phyloP scores from a whole-genome alignment of 345 rosid genomes.

The Melaleuca quinquenervia region DNA sequence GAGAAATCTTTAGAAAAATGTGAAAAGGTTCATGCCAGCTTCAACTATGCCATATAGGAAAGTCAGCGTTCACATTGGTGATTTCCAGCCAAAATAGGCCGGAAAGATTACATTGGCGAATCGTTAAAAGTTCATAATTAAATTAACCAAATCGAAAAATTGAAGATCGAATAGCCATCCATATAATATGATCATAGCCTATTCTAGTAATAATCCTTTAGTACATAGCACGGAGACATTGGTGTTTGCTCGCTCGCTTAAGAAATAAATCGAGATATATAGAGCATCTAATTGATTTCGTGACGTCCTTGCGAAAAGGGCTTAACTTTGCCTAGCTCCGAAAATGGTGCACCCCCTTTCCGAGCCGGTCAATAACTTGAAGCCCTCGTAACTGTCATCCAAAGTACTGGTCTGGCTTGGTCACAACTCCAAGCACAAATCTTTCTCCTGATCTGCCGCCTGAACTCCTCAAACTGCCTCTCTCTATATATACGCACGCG shows the following conservation, averaged over 20 bases:
- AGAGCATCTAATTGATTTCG: background rate
- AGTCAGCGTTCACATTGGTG: fast-evolving
- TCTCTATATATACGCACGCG: background rate
- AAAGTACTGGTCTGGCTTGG: background rate
- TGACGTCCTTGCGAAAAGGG: background rate
- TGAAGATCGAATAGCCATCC: fast-evolving
- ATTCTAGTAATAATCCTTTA: background rate
- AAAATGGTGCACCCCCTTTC: background rate
- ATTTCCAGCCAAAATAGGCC: fast-evolving
- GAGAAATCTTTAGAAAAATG: background rate
- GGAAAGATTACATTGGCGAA: background rate
- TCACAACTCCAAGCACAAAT: no score
- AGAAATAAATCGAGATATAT: background rate
- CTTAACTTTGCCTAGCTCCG: background rate
- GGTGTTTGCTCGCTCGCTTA: no score
- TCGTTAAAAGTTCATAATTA: background rate
- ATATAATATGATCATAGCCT: fast-evolving
- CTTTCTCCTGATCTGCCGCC: background rate
- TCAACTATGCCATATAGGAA: fast-evolving
- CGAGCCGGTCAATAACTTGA: background rate
- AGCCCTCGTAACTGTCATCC: background rate
- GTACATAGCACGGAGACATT: background rate
- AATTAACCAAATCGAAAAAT: background rate
- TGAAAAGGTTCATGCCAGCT: fast-evolving
- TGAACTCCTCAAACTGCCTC: background rate